Conservation (phyloP, 1,284 basidiomycete genomes). For the Apiotrichum akiyoshidainum region DNA sequence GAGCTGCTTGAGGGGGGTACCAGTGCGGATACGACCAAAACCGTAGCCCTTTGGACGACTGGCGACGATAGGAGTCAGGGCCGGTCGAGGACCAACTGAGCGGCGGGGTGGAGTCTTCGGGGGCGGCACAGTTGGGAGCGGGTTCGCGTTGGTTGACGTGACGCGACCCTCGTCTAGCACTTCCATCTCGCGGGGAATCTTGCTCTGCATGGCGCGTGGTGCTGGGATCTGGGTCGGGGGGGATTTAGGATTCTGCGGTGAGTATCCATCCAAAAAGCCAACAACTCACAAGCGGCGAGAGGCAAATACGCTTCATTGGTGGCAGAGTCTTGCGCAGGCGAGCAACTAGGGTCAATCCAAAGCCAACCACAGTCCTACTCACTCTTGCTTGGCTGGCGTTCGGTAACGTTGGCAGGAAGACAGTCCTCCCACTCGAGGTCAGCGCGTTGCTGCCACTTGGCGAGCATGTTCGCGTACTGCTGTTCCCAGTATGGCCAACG, state of each 20-base stretch:
- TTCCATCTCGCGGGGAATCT: background rate
- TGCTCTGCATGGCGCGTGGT: too few species aligned
- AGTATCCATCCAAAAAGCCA: background rate
- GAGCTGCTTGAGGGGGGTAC: background rate
- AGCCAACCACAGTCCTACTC: background rate
- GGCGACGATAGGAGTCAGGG: background rate
- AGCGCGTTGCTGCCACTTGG: conserved; percentile 27
- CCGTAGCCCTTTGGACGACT: background rate
- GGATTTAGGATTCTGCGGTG: background rate
- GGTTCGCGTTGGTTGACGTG: background rate
- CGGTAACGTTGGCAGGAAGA: background rate
- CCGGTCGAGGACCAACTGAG: background rate
- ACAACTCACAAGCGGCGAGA: conserved; percentile 25
- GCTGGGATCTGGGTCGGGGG: too few species aligned
- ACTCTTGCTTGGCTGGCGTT: background rate
- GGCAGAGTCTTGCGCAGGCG: background rate
- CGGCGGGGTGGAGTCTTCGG: background rate
- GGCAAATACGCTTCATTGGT: conserved; percentile 24
- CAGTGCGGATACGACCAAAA: background rate
- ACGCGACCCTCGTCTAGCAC: too few species aligned
- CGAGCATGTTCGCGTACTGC: conserved; percentile 38
- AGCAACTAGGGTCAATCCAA: background rate
- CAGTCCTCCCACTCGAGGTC: conserved; percentile 42
- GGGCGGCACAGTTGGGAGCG: background rate
- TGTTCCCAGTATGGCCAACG: conserved; percentile 44